Evolutionary conservation across 2,329 filamentous ascomycete species (phyloP).

Genomic region (Ceratocystis smalleyi): DNA sequence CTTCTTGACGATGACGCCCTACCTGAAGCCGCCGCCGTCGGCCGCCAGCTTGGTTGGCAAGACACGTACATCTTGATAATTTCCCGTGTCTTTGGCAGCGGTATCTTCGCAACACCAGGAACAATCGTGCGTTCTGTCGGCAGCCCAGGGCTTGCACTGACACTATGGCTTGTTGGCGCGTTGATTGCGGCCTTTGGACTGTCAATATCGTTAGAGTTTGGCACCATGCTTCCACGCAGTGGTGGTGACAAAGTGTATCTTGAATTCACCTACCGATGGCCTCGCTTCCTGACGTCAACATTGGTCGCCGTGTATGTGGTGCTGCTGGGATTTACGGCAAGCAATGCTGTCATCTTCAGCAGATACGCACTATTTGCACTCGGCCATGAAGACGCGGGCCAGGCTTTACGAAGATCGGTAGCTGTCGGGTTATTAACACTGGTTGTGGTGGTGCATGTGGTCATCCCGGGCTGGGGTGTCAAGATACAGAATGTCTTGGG

Average conservation of each 20-base stretch:
- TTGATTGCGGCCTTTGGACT: slow-evolving; percentile 46
- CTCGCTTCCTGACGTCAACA: slow-evolving; percentile 48
- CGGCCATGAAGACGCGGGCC: slow-evolving; percentile 30
- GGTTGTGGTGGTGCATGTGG: slow-evolving; percentile 44
- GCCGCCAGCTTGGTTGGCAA: slow-evolving; percentile 45
- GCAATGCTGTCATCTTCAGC: slow-evolving; percentile 54
- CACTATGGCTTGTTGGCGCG: slow-evolving; percentile 48
- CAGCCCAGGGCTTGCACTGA: slow-evolving; percentile 46
- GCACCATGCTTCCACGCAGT: slow-evolving; percentile 53
- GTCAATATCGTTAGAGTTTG: slow-evolving; percentile 49
- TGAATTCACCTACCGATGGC: slow-evolving; percentile 50
- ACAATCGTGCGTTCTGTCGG: slow-evolving; percentile 51
- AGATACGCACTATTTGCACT: slow-evolving; percentile 48
- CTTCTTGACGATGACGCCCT: slow-evolving; percentile 44
- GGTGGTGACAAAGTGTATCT: slow-evolving; percentile 57
- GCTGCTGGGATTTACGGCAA: slow-evolving; percentile 50
- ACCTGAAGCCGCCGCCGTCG: slow-evolving; percentile 41
- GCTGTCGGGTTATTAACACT: slow-evolving; percentile 40
- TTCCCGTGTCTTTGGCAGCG: slow-evolving; percentile 52
- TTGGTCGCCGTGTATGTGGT: slow-evolving; percentile 49
- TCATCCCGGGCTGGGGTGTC: slow-evolving; percentile 42
- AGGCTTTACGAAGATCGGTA: slow-evolving; percentile 35
- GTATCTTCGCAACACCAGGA: slow-evolving; percentile 57
- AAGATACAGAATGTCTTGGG: slow-evolving; percentile 45
- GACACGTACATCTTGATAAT: slow-evolving; percentile 53